Conservation (phyloP, 2,329 filamentous ascomycete genomes). For the Diaporthe vaccinii region DNA sequence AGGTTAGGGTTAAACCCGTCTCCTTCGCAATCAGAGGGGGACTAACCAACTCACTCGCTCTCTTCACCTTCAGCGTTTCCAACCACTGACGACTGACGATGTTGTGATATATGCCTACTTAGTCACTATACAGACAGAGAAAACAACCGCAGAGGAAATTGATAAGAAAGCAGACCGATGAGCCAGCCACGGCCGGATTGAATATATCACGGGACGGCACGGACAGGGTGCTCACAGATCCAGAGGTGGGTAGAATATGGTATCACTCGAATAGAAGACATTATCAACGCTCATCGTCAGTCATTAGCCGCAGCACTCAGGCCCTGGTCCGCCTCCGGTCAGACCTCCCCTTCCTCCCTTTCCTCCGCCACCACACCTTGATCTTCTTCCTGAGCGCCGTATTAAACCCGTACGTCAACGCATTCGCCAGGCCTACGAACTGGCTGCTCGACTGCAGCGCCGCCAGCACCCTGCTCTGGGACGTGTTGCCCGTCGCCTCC, state of each 20-base stretch:
- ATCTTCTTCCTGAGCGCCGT: constrained; percentile 46
- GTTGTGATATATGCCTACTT: neutral
- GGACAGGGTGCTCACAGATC: no score
- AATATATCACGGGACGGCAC: neutral
- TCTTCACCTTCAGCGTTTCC: neutral
- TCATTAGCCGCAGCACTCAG: constrained; percentile 16
- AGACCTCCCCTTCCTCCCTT: neutral
- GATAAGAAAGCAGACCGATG: neutral
- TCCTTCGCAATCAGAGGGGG: neutral
- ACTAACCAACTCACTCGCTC: neutral
- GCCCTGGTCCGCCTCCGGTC: neutral
- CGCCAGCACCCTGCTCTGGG: constrained; percentile 27
- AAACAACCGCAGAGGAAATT: neutral
- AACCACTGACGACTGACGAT: neutral
- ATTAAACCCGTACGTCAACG: constrained; percentile 55
- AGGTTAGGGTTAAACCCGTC: neutral
- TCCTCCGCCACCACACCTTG: constrained; percentile 30
- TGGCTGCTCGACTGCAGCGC: constrained; percentile 53
- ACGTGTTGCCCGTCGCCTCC: constrained; percentile 46
- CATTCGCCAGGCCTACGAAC: constrained; percentile 54
- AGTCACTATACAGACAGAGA: rapidly evolving
- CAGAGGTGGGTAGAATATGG: neutral
- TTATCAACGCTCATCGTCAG: constrained; percentile 29
- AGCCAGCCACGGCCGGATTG: neutral
- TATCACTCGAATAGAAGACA: constrained; percentile 29